phyloP scores from a whole-genome alignment of 176 grass and related monocot species.

The Cocos nucifera region DNA sequence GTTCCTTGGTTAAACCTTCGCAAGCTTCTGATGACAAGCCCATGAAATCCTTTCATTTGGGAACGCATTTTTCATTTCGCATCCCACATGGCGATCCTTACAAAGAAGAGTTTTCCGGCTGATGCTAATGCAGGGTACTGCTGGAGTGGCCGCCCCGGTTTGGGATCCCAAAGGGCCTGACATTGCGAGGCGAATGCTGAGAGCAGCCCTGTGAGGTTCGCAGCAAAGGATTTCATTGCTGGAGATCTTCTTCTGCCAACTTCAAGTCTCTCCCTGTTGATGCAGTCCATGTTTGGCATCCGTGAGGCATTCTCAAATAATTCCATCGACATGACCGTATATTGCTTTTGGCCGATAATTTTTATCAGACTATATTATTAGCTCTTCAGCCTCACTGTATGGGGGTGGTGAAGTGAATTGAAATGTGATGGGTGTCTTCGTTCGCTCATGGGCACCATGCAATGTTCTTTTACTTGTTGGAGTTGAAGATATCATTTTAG shows the following conservation, averaged over 20 bases:
- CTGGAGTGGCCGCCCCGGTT: conserved; percentile 8
- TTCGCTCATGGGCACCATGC: too few species aligned
- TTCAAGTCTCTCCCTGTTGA: conserved; percentile 34
- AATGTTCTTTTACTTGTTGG: too few species aligned
- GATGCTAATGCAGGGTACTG: neutral
- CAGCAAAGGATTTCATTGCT: conserved; percentile 30
- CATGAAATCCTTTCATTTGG: conserved; percentile 65
- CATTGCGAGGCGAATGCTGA: conserved; percentile 24
- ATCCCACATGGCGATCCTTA: conserved; percentile 11
- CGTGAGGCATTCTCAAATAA: neutral
- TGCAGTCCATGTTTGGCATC: conserved; percentile 30
- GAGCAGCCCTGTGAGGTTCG: conserved; percentile 27
- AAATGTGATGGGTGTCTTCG: too few species aligned
- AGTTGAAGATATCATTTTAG: too few species aligned
- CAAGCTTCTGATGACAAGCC: too few species aligned
- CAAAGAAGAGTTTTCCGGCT: too few species aligned
- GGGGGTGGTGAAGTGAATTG: too few species aligned
- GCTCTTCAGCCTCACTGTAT: neutral
- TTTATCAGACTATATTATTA: conserved; percentile 24
- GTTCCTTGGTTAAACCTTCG: too few species aligned
- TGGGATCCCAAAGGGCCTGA: conserved; percentile 30
- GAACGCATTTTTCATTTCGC: conserved; percentile 63
- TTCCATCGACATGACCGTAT: conserved; percentile 5
- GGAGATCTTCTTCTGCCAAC: conserved; percentile 31
- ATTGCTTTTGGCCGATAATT: conserved; percentile 25